Evolutionary conservation across 2,329 filamentous ascomycete species (phyloP).

Genomic region (Ceratocystis smalleyi): DNA sequence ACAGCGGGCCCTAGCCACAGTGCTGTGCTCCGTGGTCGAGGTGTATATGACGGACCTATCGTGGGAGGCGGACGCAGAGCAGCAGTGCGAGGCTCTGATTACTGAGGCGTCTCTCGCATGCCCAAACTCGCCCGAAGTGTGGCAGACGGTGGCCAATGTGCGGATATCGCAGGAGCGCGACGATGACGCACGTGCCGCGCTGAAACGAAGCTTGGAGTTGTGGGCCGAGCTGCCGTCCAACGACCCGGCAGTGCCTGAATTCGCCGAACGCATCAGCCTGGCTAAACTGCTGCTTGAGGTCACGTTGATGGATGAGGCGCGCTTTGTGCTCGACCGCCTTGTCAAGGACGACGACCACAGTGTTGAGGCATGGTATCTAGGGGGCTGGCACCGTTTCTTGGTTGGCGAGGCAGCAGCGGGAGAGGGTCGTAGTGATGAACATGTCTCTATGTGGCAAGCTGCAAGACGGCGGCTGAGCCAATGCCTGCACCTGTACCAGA

Average conservation of each 20-base stretch:
- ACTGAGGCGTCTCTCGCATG: slow-evolving; percentile 81
- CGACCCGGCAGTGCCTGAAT: slow-evolving; percentile 64
- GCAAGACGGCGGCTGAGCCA: slow-evolving; percentile 72
- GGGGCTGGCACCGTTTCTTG: slow-evolving; percentile 81
- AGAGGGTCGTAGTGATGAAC: slow-evolving; percentile 20
- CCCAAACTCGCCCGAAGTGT: slow-evolving; percentile 68
- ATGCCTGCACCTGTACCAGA: slow-evolving; percentile 61
- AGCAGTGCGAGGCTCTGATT: slow-evolving; percentile 70
- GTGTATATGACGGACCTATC: slow-evolving; percentile 98
- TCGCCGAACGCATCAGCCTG: slow-evolving; percentile 69
- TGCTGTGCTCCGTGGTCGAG: slow-evolving; percentile 86
- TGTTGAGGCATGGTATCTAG: slow-evolving; percentile 92
- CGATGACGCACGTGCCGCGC: slow-evolving; percentile 65
- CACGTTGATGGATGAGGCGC: slow-evolving; percentile 67
- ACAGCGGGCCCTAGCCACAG: slow-evolving; percentile 68
- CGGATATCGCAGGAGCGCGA: slow-evolving; percentile 70
- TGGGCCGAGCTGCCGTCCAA: slow-evolving; percentile 68
- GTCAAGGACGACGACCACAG: slow-evolving; percentile 83
- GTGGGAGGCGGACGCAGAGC: slow-evolving; percentile 81
- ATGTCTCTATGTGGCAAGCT: slow-evolving; percentile 44
- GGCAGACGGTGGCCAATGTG: slow-evolving; percentile 89
- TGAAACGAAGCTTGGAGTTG: slow-evolving; percentile 61
- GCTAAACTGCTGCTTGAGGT: slow-evolving; percentile 80
- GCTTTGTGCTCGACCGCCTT: slow-evolving; percentile 70
- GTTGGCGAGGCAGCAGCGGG: slow-evolving; percentile 40